phyloP scores from a whole-genome alignment of 306 rosid species.

The Lotus japonicus region DNA sequence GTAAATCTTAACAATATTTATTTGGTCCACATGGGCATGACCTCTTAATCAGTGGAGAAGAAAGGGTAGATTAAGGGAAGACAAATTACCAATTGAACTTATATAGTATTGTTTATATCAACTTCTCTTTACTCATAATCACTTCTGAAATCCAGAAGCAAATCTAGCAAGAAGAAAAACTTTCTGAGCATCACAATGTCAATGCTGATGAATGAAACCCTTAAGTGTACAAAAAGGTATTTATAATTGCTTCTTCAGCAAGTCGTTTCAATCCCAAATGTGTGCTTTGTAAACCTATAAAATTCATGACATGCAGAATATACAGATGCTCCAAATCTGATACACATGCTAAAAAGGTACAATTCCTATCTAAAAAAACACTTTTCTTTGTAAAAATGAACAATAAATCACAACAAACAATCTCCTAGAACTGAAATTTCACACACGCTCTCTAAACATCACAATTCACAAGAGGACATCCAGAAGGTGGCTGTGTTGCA shows the following conservation, averaged over 20 bases:
- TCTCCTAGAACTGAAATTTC: conserved; percentile 13
- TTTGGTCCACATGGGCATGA: no score
- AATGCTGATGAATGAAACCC: background rate
- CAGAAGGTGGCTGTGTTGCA: conserved; percentile 20
- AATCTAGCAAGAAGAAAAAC: background rate
- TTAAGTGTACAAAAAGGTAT: background rate
- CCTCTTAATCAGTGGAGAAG: no score
- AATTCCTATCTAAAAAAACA: background rate
- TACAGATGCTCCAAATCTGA: conserved; percentile 17
- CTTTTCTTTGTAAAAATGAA: conserved; percentile 19
- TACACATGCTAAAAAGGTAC: background rate
- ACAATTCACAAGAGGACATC: conserved; percentile 21
- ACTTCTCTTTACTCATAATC: no score
- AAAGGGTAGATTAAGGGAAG: no score
- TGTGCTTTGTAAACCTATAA: conserved; percentile 10
- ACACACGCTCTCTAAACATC: conserved; percentile 25
- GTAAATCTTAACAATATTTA: no score
- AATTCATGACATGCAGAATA: conserved; percentile 13
- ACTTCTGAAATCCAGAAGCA: background rate
- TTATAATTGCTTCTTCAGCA: background rate
- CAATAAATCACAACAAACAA: conserved; percentile 25
- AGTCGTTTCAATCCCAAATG: conserved; percentile 7
- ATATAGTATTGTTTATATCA: no score
- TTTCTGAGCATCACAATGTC: background rate
- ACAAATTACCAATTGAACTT: no score